Base-by-base conservation (phyloP, 768 basidiomycete species). In the Clavulina sp. region DNA sequence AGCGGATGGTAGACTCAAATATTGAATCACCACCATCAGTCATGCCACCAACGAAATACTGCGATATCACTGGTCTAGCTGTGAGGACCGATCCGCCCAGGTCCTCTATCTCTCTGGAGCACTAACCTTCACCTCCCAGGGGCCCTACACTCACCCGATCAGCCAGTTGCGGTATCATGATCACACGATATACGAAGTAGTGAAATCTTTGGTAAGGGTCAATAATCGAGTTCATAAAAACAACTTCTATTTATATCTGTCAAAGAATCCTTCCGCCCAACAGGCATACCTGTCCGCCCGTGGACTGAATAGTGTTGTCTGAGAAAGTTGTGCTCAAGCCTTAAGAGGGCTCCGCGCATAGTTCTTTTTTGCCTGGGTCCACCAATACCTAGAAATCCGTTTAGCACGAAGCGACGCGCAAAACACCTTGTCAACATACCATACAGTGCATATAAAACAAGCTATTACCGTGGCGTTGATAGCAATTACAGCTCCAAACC, bases 21-120 rank as follows among this genome's bases (percentile, higher is more conserved):
- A 83, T 89, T 40, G 86, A 89, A 61, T 84, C 86, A 4, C 83
- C 86, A 0, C 86, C 85, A 0, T 88, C 84, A 6, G 60, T 89
- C 1, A 66, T 83, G 5, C 85, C 86, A 2, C 81, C 78, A 44
- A 71, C 72, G 53, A 78, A 80, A 54, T 85, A 82, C 50, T 88
- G 86, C 59, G 86, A 88, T 64, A 87, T 89, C 16, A 89, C 86
- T 0, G 84, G 86, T 0, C 69, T 89, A 9, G 84, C 86, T 65
- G 84, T 81, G 29, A 5, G 65, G 54, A n/a, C n/a, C n/a, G n/a
- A n/a, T n/a, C n/a, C n/a, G n/a, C 2, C 28, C 28, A 48, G 4
- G 21, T 26, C 31, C 26, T 26, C 9, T 7, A 7, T 46, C 43
- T 40, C 9, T 36, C 30, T 26, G 32, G 2, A 31, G 26, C 23